Evolutionary conservation across 2,329 filamentous ascomycete species (phyloP).

Genomic region (Fonsecaea monophora): DNA sequence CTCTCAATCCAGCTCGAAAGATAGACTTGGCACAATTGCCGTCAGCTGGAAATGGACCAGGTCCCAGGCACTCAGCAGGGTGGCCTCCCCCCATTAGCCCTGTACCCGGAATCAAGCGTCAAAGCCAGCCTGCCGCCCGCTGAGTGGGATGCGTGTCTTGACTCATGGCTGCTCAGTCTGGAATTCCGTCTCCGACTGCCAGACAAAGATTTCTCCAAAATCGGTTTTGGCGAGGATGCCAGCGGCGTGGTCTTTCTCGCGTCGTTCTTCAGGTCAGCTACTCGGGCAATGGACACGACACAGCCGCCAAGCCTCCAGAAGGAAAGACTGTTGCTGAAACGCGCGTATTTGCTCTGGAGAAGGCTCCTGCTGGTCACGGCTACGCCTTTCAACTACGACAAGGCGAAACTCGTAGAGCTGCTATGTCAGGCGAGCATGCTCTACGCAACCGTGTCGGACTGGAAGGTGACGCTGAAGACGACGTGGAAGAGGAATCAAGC

Average conservation of each 20-base stretch:
- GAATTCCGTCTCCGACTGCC: slow-evolving; percentile 68
- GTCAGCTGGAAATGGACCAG: slow-evolving; percentile 24
- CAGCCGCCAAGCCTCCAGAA: slow-evolving; percentile 24
- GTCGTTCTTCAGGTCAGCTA: slow-evolving; percentile 26
- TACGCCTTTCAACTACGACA: slow-evolving; percentile 23
- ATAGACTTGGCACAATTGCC: not conserved
- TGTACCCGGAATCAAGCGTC: slow-evolving; percentile 74
- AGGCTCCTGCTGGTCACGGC: slow-evolving; percentile 58
- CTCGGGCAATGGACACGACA: not conserved
- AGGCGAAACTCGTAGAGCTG: slow-evolving; percentile 27
- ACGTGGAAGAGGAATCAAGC: slow-evolving; percentile 32
- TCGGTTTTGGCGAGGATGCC: slow-evolving; percentile 39
- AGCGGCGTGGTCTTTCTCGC: slow-evolving; percentile 34
- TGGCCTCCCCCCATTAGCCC: slow-evolving; percentile 72
- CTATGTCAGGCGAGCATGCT: slow-evolving; percentile 28
- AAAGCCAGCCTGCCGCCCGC: slow-evolving; percentile 68
- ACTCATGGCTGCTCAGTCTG: slow-evolving; percentile 75
- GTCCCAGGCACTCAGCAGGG: slow-evolving; percentile 23
- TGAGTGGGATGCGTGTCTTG: slow-evolving; percentile 80
- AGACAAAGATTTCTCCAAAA: slow-evolving; percentile 64
- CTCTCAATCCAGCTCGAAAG: not conserved
- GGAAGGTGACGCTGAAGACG: slow-evolving; percentile 28
- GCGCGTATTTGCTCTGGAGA: slow-evolving; percentile 69
- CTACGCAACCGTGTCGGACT: slow-evolving; percentile 30
- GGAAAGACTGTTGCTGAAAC: slow-evolving; percentile 62